Percentiles rank a stretch among this genome's conserved stretches.
Conservation (phyloP, 208 protist genomes). For the Leishmania aethiopica region DNA sequence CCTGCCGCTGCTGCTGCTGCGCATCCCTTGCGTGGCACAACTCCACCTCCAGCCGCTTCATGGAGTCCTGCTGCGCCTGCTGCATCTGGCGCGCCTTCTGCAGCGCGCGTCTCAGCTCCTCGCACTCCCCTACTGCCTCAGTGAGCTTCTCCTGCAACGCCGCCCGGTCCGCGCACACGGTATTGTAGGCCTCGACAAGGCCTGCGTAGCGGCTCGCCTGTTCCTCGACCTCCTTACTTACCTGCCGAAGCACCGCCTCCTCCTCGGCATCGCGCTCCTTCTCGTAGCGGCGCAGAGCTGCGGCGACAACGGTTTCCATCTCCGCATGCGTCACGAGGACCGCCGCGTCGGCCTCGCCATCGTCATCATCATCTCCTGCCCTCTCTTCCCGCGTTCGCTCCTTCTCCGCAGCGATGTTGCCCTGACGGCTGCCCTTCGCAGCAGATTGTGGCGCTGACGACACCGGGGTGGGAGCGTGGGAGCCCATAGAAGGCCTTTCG, state of each 20-base stretch:
- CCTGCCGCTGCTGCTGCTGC: constrained; percentile 24
- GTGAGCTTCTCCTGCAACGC: constrained; percentile 34
- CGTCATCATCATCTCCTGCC: not conserved
- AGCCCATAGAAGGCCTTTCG: not conserved
- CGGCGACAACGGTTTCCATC: constrained; percentile 34
- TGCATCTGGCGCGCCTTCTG: constrained; percentile 35
- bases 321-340: constrained; percentile 46
- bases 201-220: constrained; percentile 48
- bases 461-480: not conserved
- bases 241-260: constrained; percentile 61
- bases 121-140: constrained; percentile 22
- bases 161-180: constrained; percentile 20
- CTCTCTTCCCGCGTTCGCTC: not conserved
- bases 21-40: constrained; percentile 60
- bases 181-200: constrained; percentile 36
- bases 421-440: not conserved
- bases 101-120: constrained; percentile 35
- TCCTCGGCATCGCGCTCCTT: constrained; percentile 71
- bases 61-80: constrained; percentile 38
- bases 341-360: not conserved
- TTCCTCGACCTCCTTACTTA: constrained; percentile 67
- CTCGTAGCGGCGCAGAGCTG: constrained; percentile 59
- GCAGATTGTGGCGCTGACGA: not conserved
- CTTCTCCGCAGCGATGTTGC: not conserved
- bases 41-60: constrained; percentile 47